Percentiles rank a stretch among this genome's conserved stretches.
Evolutionary conservation across 2,329 filamentous ascomycete species (phyloP).

Genomic region (Podosphaera fusca): DNA sequence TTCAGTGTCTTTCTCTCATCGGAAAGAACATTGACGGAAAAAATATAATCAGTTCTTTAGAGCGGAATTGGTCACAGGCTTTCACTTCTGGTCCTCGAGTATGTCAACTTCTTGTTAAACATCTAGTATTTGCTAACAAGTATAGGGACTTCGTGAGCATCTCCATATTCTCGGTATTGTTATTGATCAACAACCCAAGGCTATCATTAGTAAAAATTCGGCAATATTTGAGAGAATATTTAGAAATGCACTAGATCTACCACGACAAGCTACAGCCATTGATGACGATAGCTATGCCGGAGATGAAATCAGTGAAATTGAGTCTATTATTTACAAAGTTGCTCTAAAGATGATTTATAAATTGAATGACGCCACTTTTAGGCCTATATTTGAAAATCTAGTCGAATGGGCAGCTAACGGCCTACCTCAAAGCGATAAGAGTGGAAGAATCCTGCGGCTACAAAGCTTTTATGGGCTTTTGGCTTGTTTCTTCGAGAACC

Average conservation of each 20-base stretch:
- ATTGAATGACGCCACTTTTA: constrained; percentile 81
- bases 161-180: constrained; percentile 46
- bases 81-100: constrained; percentile 36
- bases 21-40: constrained; percentile 58
- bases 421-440: constrained; percentile 35
- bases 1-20: constrained; percentile 47
- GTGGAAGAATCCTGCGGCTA: constrained; percentile 36
- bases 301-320: constrained; percentile 32
- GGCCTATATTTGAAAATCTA: constrained; percentile 71
- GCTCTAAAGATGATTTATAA: constrained; percentile 86
- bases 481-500: constrained; percentile 53
- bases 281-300: constrained; percentile 20
- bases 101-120: constrained; percentile 16
- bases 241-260: constrained; percentile 38
- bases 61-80: constrained; percentile 49
- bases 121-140: constrained; percentile 6
- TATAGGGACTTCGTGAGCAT: constrained; percentile 41
- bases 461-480: constrained; percentile 68
- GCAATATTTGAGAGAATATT: constrained; percentile 42
- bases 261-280: constrained; percentile 28
- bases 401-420: constrained; percentile 53
- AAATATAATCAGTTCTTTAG: constrained; percentile 49
- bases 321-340: constrained; percentile 42
- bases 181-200: constrained; percentile 59
- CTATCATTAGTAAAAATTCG: constrained; percentile 53